phyloP scores from a whole-genome alignment of 225 moss, liverwort and hornwort species.

The Straminergon stramineum region DNA sequence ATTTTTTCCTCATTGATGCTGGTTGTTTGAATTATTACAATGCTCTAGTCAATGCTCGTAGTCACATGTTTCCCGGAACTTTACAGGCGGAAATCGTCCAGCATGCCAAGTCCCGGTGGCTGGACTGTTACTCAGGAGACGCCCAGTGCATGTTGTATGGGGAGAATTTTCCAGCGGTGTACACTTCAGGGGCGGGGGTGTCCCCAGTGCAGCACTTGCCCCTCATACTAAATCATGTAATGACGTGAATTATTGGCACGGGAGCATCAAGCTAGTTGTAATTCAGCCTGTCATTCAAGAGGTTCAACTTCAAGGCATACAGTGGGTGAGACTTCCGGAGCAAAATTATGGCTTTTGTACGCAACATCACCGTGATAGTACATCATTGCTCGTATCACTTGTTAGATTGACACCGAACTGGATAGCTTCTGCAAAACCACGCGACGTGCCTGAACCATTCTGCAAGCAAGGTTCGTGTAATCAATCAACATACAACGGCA shows the following conservation, averaged over 20 bases:
- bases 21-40: neutral
- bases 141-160: neutral
- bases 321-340: neutral
- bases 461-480: neutral
- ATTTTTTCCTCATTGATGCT: neutral
- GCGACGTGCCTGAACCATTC: neutral
- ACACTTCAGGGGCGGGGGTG: neutral
- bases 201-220: too few relatives aligned
- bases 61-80: neutral
- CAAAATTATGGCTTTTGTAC: neutral
- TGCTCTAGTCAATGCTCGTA: neutral
- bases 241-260: neutral
- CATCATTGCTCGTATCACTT: neutral
- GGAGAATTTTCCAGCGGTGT: neutral
- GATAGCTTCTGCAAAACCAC: neutral
- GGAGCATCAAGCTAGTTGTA: neutral
- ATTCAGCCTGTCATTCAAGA: neutral
- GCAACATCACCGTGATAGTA: neutral
- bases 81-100: neutral
- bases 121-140: neutral
- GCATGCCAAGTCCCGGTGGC: neutral
- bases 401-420: neutral
- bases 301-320: neutral
- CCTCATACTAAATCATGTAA: neutral
- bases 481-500: neutral